Percentiles rank a stretch among this genome's conserved stretches.
phyloP scores from a whole-genome alignment of 257 asterid genomes.

The Lycium barbarum region DNA sequence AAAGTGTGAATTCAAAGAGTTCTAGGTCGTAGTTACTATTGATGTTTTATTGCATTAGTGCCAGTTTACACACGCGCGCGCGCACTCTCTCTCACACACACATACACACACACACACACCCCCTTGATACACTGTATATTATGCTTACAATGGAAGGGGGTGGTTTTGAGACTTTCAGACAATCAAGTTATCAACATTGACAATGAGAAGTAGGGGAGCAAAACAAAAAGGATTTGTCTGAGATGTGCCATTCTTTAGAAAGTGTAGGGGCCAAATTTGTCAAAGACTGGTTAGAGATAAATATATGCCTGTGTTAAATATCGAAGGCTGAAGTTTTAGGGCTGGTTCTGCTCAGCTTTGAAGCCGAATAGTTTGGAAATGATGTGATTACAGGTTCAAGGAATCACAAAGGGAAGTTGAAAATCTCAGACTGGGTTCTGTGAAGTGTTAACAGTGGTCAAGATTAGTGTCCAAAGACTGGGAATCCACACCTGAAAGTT shows the following conservation, averaged over 20 bases:
- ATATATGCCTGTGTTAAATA: background rate
- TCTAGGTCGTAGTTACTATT: background rate
- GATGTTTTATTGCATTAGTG: conserved; percentile 13
- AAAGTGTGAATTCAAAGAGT: conserved; percentile 1
- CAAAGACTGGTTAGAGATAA: conserved; percentile 12
- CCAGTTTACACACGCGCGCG: background rate
- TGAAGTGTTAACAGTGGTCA: background rate
- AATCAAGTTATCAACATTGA: background rate
- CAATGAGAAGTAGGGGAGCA: conserved; percentile 7
- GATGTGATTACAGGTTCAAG: background rate
- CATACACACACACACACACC: background rate
- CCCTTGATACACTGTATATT: background rate
- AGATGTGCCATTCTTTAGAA: background rate
- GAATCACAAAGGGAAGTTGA: background rate
- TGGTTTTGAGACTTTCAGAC: conserved; percentile 5
- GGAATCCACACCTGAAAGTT: background rate
- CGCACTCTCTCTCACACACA: background rate
- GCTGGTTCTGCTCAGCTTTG: conserved; percentile 5
- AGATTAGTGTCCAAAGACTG: background rate
- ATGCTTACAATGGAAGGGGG: background rate
- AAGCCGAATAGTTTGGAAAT: background rate
- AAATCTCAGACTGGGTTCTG: background rate
- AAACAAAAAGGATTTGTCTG: background rate
- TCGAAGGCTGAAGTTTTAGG: background rate
- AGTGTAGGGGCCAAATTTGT: background rate